Percentiles rank a stretch among this genome's conserved stretches.
Conservation (phyloP, 495 filamentous ascomycete genomes). For the Hypoxylon trugodes region DNA sequence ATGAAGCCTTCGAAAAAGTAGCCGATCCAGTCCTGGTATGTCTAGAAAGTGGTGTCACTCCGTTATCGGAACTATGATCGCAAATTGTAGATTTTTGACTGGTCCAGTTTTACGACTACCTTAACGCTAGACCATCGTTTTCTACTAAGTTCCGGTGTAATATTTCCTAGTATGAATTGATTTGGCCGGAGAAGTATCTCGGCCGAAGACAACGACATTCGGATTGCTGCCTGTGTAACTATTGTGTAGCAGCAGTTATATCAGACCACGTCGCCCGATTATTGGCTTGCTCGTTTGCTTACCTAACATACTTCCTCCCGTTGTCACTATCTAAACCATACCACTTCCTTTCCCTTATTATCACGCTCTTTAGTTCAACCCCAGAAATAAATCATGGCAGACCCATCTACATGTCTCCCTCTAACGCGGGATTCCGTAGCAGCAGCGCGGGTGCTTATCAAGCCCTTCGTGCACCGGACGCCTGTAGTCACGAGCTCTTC, state of each 20-base stretch:
- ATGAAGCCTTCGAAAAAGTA: conserved; percentile 16
- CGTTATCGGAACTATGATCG: conserved; percentile 36
- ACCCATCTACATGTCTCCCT: conserved; percentile 59
- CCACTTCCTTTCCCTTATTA: too few species aligned
- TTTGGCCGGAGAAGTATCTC: too few species aligned
- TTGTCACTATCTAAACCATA: not conserved
- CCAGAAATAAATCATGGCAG: conserved; percentile 52
- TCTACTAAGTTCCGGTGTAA: conserved; percentile 1
- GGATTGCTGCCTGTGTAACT: too few species aligned
- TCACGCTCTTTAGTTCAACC: not conserved
- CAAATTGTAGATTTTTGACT: conserved; percentile 34
- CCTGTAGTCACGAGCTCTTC: conserved; percentile 81
- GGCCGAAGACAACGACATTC: too few species aligned
- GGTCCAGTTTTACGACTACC: not conserved
- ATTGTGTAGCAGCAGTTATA: too few species aligned
- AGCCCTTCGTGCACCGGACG: conserved; percentile 80
- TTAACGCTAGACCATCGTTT: not conserved
- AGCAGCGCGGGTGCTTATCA: conserved; percentile 75
- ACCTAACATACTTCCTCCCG: not conserved
- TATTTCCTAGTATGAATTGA: not conserved
- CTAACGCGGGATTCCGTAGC: conserved; percentile 75
- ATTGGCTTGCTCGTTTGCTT: not conserved
- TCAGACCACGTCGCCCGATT: too few species aligned
- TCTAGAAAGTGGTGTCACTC: conserved; percentile 1
- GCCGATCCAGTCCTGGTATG: not conserved